Evolutionary conservation across 768 basidiomycete genomes (phyloP), one percentile per base, ranked within the genome.

Genomic region (Lyophyllum decastes): DNA sequence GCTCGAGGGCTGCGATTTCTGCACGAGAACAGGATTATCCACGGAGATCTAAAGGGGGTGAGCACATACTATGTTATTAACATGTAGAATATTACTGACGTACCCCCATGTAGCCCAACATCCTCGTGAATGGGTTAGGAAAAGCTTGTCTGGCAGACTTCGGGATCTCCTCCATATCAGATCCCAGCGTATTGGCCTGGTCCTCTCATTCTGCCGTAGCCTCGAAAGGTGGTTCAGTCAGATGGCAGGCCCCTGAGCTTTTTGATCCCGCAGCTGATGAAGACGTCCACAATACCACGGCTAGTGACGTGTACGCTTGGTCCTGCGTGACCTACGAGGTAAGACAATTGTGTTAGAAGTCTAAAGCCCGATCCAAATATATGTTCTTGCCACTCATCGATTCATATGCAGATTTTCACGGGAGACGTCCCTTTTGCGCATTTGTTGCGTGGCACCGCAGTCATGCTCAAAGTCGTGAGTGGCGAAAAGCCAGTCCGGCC

Each of bases 221-320:
- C n/a, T n/a, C n/a, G n/a, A n/a, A n/a, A n/a, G n/a, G 54, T 46
- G 4, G 45, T 30, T 17, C 70, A 7, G 40, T 61, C 6, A 43
- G 66, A 53, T 72, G 68, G 70, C 63, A 65, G 38, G 70, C 70
- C 2, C 71, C 71, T 0, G 71, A 72, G 45, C 30, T 33, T 11
- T 11, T 44, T 71, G 11, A 46, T 63, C 14, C 35, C 44, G 25
- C 22, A 40, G 2, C 6, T 11, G 5, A 6, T 11, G 61, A 60
- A n/a, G 16, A n/a, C 19, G 43, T 48, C 5, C 25, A 62, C 33
- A 44, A 59, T 26, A 64, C 56, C 26, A 68, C 66, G 26, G 62
- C 59, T 4, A 70, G 66, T 21, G 71, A 71, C 54, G 50, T 72
- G 33, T 72, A 71, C 35, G 67, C 71, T 19, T 71, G 66, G 59